A percentile compares a stretch with the other conserved stretches of the same genome.
These are phyloP conservation scores for Krasilnikovozyma curviuscula DNA, from an alignment of 768 basidiomycete genomes.

Conservation along the genomic window DNA sequence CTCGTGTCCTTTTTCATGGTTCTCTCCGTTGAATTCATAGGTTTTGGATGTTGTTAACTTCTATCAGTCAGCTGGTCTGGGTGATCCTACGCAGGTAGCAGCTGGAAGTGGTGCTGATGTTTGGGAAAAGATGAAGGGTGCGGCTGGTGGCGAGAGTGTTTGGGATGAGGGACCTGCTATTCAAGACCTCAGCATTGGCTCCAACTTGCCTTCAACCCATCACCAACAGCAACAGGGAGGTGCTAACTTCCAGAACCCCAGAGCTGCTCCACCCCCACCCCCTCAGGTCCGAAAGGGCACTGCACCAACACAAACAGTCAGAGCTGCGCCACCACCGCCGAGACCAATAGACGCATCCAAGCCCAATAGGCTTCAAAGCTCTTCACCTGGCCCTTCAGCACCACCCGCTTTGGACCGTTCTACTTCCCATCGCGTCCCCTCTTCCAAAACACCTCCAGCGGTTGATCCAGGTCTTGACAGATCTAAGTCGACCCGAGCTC, in stretches of 20 bases:
- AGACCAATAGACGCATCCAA: slow-evolving; percentile 13
- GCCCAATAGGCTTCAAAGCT: slow-evolving; percentile 15
- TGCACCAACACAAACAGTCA: slow-evolving; percentile 14
- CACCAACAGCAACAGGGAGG: neutral
- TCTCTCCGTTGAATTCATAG: slow-evolving; percentile 6
- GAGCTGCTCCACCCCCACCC: slow-evolving; percentile 23
- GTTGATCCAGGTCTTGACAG: slow-evolving; percentile 2
- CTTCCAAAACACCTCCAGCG: slow-evolving; percentile 38
- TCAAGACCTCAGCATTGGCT: too few relatives aligned
- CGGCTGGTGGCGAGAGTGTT: slow-evolving; percentile 24
- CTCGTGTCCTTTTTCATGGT: neutral
- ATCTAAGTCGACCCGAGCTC: slow-evolving; percentile 7
- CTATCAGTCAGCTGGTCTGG: slow-evolving; percentile 40
- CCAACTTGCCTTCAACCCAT: neutral
- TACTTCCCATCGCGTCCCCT: slow-evolving; percentile 55
- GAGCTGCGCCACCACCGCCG: slow-evolving; percentile 19
- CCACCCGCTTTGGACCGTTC: slow-evolving; percentile 30
- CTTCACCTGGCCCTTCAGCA: slow-evolving; percentile 22
- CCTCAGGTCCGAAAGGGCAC: slow-evolving; percentile 3
- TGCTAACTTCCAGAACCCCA: slow-evolving; percentile 1
- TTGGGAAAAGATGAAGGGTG: slow-evolving; percentile 23
- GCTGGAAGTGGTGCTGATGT: slow-evolving; percentile 14
- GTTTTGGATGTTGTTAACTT: slow-evolving; percentile 93
- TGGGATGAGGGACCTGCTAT: too few relatives aligned
- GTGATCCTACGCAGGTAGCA: slow-evolving; percentile 27